A percentile compares a stretch with the other conserved stretches of the same genome.
phyloP scores from a whole-genome alignment of 2,329 filamentous ascomycete genomes.

The Aspergillus intermedius region DNA sequence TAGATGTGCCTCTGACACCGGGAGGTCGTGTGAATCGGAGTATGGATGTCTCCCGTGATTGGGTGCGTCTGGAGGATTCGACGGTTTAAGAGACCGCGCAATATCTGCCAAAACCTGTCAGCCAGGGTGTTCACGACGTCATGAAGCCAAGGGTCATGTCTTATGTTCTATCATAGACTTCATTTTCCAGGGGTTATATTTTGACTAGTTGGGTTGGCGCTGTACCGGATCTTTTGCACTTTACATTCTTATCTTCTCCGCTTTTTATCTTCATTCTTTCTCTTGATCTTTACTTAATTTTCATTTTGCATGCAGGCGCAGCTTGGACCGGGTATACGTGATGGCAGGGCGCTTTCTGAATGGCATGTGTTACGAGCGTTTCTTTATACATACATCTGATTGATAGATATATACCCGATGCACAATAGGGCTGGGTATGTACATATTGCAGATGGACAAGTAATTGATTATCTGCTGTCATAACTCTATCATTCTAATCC shows the following conservation, averaged over 20 bases:
- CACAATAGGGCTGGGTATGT: too few relatives aligned
- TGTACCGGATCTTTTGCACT: neutral
- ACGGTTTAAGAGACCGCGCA: slow-evolving; percentile 11
- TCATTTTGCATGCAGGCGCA: neutral
- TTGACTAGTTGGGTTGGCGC: too few relatives aligned
- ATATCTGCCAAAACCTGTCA: neutral
- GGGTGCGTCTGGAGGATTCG: slow-evolving; percentile 39
- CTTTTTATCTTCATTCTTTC: neutral
- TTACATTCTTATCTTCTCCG: neutral
- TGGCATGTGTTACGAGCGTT: neutral
- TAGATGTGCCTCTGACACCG: slow-evolving; percentile 57
- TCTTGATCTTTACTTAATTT: neutral
- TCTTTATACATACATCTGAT: neutral
- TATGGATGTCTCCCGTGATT: slow-evolving; percentile 57
- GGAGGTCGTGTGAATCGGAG: slow-evolving; percentile 57
- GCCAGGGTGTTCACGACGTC: slow-evolving; percentile 5
- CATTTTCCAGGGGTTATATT: neutral
- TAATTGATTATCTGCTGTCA: too few relatives aligned
- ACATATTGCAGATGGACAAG: too few relatives aligned
- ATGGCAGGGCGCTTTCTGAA: neutral
- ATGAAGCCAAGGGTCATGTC: slow-evolving; percentile 2
- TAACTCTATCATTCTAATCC: too few relatives aligned
- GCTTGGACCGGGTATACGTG: neutral
- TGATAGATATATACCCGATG: neutral
- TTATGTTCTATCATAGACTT: neutral